Base-by-base conservation (phyloP, 495 filamentous ascomycete genomes). In the Aspergillus heteromorphus region DNA sequence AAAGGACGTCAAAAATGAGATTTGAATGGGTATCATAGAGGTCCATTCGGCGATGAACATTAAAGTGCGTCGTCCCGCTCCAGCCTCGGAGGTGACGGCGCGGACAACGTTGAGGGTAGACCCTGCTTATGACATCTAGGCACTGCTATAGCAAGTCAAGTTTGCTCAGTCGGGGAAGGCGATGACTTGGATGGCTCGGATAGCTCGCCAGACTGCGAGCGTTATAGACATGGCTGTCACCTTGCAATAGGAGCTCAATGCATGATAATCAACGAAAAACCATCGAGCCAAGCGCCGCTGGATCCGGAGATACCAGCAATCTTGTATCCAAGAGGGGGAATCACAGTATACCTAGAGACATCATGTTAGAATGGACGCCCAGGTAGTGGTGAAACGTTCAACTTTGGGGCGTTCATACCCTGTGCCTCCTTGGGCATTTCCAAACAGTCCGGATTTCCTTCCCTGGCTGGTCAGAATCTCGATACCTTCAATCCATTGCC, bases 401-500 rank as follows among this genome's bases (percentile, higher is more conserved):
- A n/a, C 48, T 60, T 9, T 53, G 13, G 13, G 23, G 23, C 14
- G 25, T 36, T 74, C 84, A 65, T 83, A 97, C 93, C 84, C 83
- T 60, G 84, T 87, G 48, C 93, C 92, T 45, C 91, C 91, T 53
- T 73, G 72, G 10, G 85, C 68, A 64, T 96, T 96, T 14, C 93
- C 93, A 77, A 83, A 97, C 38, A 95, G 64, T 40, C 86, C 83
- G 4, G 92, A 97, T 66, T 85, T 88, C 55, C 93, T 79, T 27
- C 91, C 92, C 25, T 88, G 71, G 62, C 87, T 96, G 7, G 93
- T 97, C 63, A 97, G 67, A 53, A 98, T 87, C 65, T 96, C 89
- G 49, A 98, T 82, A 13, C 83, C 93, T 68, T 96, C 91, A 56
- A 97, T 87, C 87, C 89, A 93, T 31, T 81, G 70, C 10, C 90